These are phyloP conservation scores for Salmacisia buchloeana DNA, from an alignment of 1,284 basidiomycete species.

Conservation along the genomic window DNA sequence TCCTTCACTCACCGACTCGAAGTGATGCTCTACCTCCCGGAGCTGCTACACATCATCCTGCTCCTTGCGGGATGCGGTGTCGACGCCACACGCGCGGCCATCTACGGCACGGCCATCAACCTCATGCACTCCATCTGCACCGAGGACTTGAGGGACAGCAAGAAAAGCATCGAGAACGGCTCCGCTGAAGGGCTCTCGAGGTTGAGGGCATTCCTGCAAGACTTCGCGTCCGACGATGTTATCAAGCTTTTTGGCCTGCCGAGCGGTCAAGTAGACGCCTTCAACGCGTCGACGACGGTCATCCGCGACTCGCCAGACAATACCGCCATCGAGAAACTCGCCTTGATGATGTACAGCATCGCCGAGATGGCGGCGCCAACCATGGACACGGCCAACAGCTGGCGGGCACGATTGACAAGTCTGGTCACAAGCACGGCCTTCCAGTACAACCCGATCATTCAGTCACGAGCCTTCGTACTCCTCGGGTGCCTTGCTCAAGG, in stretches of 20 bases:
- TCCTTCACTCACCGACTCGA: constrained; percentile 43
- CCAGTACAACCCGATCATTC: constrained; percentile 81
- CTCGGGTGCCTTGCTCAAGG: constrained; percentile 70
- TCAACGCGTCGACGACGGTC: constrained; percentile 23
- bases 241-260: constrained; percentile 37
- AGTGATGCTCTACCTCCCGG: constrained; percentile 38
- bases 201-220: constrained; percentile 28
- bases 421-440: constrained; percentile 86
- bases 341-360: constrained; percentile 36
- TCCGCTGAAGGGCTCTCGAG: constrained; percentile 20
- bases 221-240: constrained; percentile 32
- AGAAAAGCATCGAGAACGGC: constrained; percentile 18
- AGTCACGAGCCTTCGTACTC: constrained; percentile 79
- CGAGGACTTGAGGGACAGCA: constrained; percentile 32
- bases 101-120: constrained; percentile 43
- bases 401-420: constrained; percentile 89
- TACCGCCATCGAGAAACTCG: constrained; percentile 34
- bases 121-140: constrained; percentile 46
- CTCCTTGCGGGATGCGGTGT: constrained; percentile 41
- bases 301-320: constrained; percentile 38
- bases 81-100: constrained; percentile 36
- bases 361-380: constrained; percentile 38
- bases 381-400: constrained; percentile 73
- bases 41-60: constrained; percentile 40
- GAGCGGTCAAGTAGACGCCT: constrained; percentile 15